These are phyloP conservation scores for Boletus huronensis DNA, from an alignment of 768 basidiomycete species.

Conservation along the genomic window DNA sequence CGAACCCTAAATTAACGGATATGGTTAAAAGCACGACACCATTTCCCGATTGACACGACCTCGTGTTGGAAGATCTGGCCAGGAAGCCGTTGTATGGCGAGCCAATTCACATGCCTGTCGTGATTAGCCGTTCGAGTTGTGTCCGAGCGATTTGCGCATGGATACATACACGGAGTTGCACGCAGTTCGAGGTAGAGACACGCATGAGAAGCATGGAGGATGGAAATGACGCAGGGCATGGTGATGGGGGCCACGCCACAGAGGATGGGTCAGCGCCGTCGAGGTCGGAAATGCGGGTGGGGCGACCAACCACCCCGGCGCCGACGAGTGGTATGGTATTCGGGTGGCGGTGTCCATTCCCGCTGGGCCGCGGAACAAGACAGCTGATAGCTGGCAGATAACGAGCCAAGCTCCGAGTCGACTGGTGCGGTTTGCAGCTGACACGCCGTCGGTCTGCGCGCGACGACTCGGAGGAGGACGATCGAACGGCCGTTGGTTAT, in stretches of 20 bases:
- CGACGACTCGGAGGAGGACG: no score
- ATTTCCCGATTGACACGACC: conserved; percentile 27
- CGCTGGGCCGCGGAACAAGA: conserved; percentile 13
- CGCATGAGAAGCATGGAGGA: conserved; percentile 8
- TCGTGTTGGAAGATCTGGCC: conserved; percentile 24
- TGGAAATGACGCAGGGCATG: conserved; percentile 6
- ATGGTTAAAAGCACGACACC: conserved; percentile 20
- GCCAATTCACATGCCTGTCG: conserved; percentile 6
- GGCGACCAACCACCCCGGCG: conserved; percentile 9
- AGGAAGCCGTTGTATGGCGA: conserved; percentile 13
- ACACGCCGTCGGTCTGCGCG: no score
- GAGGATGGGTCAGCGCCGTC: conserved; percentile 18
- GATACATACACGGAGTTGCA: conserved; percentile 5
- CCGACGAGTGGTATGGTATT: not conserved
- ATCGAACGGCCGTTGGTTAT: conserved; percentile 13
- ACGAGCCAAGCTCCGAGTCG: not conserved
- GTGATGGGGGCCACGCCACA: not conserved
- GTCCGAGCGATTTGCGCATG: conserved; percentile 17
- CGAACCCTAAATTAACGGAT: conserved; percentile 34
- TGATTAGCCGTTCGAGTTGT: conserved; percentile 18
- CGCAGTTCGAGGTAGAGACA: conserved; percentile 3
- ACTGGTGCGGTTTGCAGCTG: not conserved
- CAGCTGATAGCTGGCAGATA: not conserved
- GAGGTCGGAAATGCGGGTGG: conserved; percentile 20
- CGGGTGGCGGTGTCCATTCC: not conserved